phyloP scores from a whole-genome alignment of 1,284 basidiomycete genomes.

The Xerocomus amazonicus region DNA sequence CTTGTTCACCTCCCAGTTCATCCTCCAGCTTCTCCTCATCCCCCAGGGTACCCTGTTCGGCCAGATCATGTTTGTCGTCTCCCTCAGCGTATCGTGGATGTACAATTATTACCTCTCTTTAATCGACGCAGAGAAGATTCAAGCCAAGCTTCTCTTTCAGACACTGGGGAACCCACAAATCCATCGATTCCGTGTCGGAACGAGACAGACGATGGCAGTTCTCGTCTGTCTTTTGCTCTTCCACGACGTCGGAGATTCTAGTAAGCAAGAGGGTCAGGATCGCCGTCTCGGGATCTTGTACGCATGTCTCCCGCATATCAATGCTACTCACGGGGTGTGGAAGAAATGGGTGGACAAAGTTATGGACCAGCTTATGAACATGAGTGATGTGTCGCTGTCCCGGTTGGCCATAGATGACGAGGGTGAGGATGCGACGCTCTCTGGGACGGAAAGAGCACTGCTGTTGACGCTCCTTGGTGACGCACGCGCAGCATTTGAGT shows the following conservation, averaged over 20 bases:
- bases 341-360: constrained; percentile 26
- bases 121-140: constrained; percentile 23
- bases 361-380: constrained; percentile 19
- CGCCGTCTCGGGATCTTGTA: constrained; percentile 20
- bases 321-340: constrained; percentile 21
- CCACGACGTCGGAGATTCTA: constrained; percentile 15
- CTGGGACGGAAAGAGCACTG: constrained; percentile 14
- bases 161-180: constrained; percentile 14
- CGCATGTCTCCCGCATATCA: constrained; percentile 21
- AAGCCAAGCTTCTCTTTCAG: constrained; percentile 19
- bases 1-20: constrained; percentile 28
- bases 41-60: constrained; percentile 31
- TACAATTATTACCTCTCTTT: constrained; percentile 28
- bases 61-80: constrained; percentile 32
- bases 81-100: constrained; percentile 28
- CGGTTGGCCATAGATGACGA: constrained; percentile 7
- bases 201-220: constrained; percentile 19
- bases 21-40: constrained; percentile 29
- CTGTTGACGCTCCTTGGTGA: constrained; percentile 19
- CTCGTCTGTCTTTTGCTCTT: constrained; percentile 26
- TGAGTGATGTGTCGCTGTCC: constrained; percentile 12
- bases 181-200: constrained; percentile 18
- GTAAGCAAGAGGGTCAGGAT: constrained; percentile 18
- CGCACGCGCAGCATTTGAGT: constrained; percentile 24
- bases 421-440: constrained; percentile 9